Conservation (phyloP, 139 green algal genomes). For the Diplosphaera chodatii region DNA sequence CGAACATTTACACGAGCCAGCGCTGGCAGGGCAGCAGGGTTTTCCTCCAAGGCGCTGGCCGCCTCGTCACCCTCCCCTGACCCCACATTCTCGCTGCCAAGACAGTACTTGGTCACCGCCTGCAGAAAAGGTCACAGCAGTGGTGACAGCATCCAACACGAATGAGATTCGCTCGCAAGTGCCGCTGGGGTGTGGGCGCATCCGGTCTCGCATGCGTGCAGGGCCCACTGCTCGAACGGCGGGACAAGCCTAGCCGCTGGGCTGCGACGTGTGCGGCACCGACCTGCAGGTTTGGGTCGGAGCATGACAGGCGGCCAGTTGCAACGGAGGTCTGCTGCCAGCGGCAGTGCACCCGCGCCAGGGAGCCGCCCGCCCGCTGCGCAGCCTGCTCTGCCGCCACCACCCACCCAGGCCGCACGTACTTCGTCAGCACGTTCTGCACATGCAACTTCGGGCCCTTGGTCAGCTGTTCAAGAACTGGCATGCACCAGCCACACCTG, state of each 20-base stretch:
- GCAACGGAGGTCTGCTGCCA: conserved; percentile 65
- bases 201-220: no score
- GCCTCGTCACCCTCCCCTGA: background rate
- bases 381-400: conserved; percentile 3
- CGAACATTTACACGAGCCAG: conserved; percentile 28
- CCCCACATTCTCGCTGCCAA: conserved; percentile 5
- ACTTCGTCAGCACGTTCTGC: conserved; percentile 35
- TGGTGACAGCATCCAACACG: no score
- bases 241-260: no score
- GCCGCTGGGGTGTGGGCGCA: no score
- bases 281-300: conserved; percentile 58
- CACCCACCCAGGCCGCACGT: conserved; percentile 42
- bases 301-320: conserved; percentile 53
- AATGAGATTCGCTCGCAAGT: no score
- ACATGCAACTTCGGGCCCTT: background rate
- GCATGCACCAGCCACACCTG: background rate
- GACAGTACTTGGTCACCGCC: conserved; percentile 47
- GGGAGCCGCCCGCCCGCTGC: background rate
- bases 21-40: no score
- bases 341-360: conserved; percentile 30
- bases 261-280: background rate
- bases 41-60: no score
- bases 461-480: background rate
- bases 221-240: no score
- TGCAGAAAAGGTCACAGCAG: conserved; percentile 9